Base-by-base conservation (phyloP, 2,329 filamentous ascomycete species). In the Eutypa lata region DNA sequence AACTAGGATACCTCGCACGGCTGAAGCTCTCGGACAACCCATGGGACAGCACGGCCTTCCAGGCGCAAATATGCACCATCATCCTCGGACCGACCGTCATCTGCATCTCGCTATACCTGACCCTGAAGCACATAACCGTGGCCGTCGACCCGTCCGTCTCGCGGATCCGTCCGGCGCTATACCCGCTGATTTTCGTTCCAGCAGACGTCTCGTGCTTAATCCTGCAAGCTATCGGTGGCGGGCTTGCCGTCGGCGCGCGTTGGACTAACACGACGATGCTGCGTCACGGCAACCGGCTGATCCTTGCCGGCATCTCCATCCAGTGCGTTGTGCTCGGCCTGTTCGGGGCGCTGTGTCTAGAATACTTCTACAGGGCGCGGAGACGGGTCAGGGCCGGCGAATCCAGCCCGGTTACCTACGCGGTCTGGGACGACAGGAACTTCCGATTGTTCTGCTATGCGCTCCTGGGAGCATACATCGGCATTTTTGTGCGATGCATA, bases 41-140 rank as follows among this genome's bases (percentile, higher is more conserved):
- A 3, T 87, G 79, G 77, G 70, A 80, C 66, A 62, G 72, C 14
- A 56, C 69, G 50, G 75, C 77, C 54, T 86, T 86, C 69, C 69
- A 84, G 65, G 76, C 80, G 45, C 81, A 85, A 56, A 83, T 86
- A 65, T 77, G 76, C 68, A 73, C 76, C 68, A 81, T 84, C 69
- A 80, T 83, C 67, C 74, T 83, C 48, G 79, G 73, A n/a, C 80
- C 80, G 2, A 82, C 83, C 28, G 75, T 87, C 53, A 73, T 86
- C 68, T 83, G 82, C 68, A 81, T 83, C 57, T 78, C 76, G 62
- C 79, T 87, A 67, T 87, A 87, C 71, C 77, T 87, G 24, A 84
- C 80, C 3, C 77, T 87, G 54, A 83, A 84, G 66, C 82, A 85
- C 72, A 67, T 82, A 58, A 74, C 77, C 53, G 68, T 80, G 33